phyloP scores from a whole-genome alignment of 1,284 basidiomycete species.

The Ganoderma sinense region DNA sequence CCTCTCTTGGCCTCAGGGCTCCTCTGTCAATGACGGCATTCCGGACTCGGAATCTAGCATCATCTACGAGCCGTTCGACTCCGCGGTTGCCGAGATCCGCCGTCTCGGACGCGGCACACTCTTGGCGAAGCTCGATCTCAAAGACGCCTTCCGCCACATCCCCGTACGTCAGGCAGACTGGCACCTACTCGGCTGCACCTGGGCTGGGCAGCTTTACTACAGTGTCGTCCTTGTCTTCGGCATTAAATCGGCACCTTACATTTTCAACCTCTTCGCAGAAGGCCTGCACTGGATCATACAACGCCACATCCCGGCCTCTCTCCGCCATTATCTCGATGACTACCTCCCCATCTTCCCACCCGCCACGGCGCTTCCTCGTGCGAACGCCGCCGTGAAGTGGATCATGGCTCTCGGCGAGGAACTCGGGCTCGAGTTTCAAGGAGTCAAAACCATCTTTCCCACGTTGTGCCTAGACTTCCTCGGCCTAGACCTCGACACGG shows the following conservation, averaged over 20 bases:
- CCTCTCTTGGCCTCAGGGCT: slow-evolving; percentile 44
- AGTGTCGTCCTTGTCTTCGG: slow-evolving; percentile 39
- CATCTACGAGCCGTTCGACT: slow-evolving; percentile 35
- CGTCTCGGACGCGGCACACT: slow-evolving; percentile 39
- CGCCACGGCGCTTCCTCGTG: background rate
- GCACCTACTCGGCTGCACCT: slow-evolving; percentile 44
- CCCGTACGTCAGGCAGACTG: slow-evolving; percentile 42
- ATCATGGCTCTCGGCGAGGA: slow-evolving; percentile 10
- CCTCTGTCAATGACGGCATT: slow-evolving; percentile 49
- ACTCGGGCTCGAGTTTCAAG: slow-evolving; percentile 17
- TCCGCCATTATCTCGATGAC: slow-evolving; percentile 18
- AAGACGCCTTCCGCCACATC: slow-evolving; percentile 46
- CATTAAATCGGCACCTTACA: slow-evolving; percentile 40
- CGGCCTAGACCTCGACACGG: slow-evolving; percentile 16
- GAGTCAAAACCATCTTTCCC: background rate
- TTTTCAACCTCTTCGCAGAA: slow-evolving; percentile 49
- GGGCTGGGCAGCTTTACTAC: slow-evolving; percentile 41
- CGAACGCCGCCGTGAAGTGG: slow-evolving; percentile 2
- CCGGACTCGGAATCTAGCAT: slow-evolving; percentile 41
- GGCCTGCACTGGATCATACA: slow-evolving; percentile 45
- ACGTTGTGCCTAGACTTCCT: slow-evolving; percentile 9
- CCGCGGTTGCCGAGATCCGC: slow-evolving; percentile 15
- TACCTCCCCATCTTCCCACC: slow-evolving; percentile 17
- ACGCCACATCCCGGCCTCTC: slow-evolving; percentile 11
- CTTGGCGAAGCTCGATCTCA: slow-evolving; percentile 48